These are phyloP conservation scores for Fusarium nodosum DNA, from an alignment of 2,329 filamentous ascomycete species.

Conservation along the genomic window DNA sequence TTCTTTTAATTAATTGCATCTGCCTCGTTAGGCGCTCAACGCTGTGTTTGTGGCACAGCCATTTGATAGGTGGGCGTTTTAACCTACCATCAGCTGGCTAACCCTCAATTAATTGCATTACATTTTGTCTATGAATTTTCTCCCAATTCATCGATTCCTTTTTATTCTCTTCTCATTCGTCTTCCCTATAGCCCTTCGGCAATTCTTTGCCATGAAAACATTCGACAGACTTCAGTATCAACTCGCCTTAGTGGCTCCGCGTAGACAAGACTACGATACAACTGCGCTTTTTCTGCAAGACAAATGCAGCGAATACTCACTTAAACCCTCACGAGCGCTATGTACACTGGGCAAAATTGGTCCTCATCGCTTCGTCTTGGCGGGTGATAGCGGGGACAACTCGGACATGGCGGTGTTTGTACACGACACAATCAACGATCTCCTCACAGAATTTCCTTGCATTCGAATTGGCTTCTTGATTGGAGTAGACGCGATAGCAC, in stretches of 20 bases:
- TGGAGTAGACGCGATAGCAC: not conserved
- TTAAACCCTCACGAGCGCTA: not conserved
- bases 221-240: fast-evolving
- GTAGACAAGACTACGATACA: not conserved
- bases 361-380: not conserved
- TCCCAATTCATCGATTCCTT: no score
- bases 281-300: not conserved
- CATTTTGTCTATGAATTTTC: not conserved
- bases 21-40: fast-evolving
- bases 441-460: fast-evolving
- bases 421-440: not conserved
- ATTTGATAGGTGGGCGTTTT: not conserved
- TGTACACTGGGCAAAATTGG: not conserved
- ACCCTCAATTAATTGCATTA: not conserved
- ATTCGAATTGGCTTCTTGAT: slow-evolving; percentile 5
- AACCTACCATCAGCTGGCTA: not conserved
- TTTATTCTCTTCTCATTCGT: no score
- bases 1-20: no score
- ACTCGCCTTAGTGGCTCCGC: not conserved
- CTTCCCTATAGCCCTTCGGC: fast-evolving
- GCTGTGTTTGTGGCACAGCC: not conserved
- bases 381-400: fast-evolving
- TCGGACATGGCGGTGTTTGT: fast-evolving
- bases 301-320: fast-evolving
- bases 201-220: not conserved